Conservation (phyloP, 257 asterid species). For the Primulina tabacum region DNA sequence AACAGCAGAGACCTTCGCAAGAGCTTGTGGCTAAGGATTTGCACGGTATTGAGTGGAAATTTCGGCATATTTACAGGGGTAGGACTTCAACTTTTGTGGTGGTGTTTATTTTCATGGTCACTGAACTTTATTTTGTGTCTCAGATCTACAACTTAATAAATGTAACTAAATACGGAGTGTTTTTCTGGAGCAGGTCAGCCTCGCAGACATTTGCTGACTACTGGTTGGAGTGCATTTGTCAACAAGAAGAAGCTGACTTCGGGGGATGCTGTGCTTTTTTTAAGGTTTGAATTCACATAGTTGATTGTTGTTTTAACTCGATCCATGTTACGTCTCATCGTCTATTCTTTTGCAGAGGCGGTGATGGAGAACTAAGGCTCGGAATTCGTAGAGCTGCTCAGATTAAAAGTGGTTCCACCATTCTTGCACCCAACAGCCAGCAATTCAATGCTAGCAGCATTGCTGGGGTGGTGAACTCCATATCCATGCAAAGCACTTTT, state of each 20-base stretch:
- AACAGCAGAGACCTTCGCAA: conserved; percentile 93
- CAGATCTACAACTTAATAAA: background rate
- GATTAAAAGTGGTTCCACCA: conserved; percentile 46
- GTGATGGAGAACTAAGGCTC: conserved; percentile 92
- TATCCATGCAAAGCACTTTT: conserved; percentile 51
- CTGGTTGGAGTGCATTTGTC: conserved; percentile 99
- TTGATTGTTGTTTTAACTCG: conserved; percentile 1
- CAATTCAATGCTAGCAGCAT: conserved; percentile 56
- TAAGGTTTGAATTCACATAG: conserved; percentile 46
- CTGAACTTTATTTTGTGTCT: background rate
- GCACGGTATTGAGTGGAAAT: conserved; percentile 88
- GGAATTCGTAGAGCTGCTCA: conserved; percentile 96
- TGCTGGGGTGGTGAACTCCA: conserved; percentile 57
- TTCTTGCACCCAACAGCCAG: conserved; percentile 45
- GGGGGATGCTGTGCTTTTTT: conserved; percentile 95
- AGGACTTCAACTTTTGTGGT: conserved; percentile 5
- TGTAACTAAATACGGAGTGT: background rate
- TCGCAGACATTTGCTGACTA: conserved; percentile 92
- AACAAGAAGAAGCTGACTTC: conserved; percentile 87
- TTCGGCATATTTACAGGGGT: conserved; percentile 96
- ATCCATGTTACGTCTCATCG: conserved; percentile 1
- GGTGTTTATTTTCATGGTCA: background rate
- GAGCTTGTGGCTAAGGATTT: conserved; percentile 95
- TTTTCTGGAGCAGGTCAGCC: conserved; percentile 79
- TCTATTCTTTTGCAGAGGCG: conserved; percentile 61